These are phyloP conservation scores for Elaeis guineensis DNA, from an alignment of 176 grass and related monocot genomes.

Conservation along the genomic window DNA sequence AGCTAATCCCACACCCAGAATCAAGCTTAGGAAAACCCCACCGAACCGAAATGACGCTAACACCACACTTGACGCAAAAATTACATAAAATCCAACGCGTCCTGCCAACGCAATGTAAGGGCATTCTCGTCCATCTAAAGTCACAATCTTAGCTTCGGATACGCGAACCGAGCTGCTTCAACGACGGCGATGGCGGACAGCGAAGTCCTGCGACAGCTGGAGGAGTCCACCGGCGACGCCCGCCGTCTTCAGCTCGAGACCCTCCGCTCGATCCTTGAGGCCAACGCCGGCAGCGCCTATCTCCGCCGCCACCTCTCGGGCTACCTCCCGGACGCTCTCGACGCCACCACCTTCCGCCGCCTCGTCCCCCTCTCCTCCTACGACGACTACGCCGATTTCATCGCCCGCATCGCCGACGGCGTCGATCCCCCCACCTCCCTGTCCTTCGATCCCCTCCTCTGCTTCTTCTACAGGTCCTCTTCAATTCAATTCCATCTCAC, in stretches of 20 bases:
- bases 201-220: constrained; percentile 1
- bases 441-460: constrained; percentile 21
- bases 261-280: constrained; percentile 22
- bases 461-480: constrained; percentile 30
- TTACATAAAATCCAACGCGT: too few relatives aligned
- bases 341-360: constrained; percentile 11
- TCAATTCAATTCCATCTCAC: neutral
- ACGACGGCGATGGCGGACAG: neutral
- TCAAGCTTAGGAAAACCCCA: too few relatives aligned
- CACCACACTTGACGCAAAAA: too few relatives aligned
- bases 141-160: too few relatives aligned
- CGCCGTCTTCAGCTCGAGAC: constrained; percentile 10
- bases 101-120: too few relatives aligned
- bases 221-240: constrained; percentile 25
- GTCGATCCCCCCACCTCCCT: constrained; percentile 10
- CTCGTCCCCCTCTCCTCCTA: constrained; percentile 24
- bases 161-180: too few relatives aligned
- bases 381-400: constrained; percentile 21
- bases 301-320: constrained; percentile 10
- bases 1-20: too few relatives aligned
- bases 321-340: neutral
- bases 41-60: too few relatives aligned
- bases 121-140: too few relatives aligned
- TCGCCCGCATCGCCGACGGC: constrained; percentile 17
- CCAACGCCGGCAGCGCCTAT: constrained; percentile 11